Conservation (phyloP, 345 rosid species). For the Streptanthus diversifolius region DNA sequence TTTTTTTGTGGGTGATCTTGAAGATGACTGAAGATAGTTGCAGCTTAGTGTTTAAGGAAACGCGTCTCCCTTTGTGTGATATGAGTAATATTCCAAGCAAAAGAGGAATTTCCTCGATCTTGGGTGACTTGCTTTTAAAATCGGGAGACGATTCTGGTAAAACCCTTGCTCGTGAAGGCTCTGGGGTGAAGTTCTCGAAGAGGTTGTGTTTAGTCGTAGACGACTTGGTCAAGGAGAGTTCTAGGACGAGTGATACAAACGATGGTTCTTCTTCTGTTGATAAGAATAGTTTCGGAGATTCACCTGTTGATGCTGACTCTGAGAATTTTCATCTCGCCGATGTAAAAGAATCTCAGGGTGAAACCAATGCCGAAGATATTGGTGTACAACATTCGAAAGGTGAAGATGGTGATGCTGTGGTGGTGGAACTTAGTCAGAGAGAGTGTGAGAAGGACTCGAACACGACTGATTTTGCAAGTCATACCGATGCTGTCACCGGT, state of each 20-base stretch:
- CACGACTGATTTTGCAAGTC: slow-evolving; percentile 15
- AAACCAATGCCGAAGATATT: slow-evolving; percentile 13
- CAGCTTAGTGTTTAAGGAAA: slow-evolving; percentile 27
- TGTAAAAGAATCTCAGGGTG: slow-evolving; percentile 35
- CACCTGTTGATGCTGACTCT: slow-evolving; percentile 2
- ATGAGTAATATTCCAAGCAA: slow-evolving; percentile 58
- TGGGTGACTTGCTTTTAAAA: slow-evolving; percentile 37
- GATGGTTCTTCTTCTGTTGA: slow-evolving; percentile 28
- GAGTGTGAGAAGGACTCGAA: slow-evolving; percentile 32
- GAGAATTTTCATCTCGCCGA: slow-evolving; percentile 24
- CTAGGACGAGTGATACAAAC: slow-evolving; percentile 25
- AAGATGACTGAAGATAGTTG: slow-evolving; percentile 54
- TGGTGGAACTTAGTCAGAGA: slow-evolving; percentile 35
- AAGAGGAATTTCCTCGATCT: slow-evolving; percentile 46
- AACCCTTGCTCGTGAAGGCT: slow-evolving; percentile 12
- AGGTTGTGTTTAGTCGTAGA: slow-evolving; percentile 50
- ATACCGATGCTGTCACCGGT: slow-evolving; percentile 15
- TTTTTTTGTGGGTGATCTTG: not conserved
- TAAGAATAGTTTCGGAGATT: slow-evolving; percentile 7
- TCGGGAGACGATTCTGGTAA: slow-evolving; percentile 40
- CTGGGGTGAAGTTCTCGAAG: slow-evolving; percentile 40
- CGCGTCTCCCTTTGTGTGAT: slow-evolving; percentile 50
- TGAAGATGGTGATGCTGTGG: slow-evolving; percentile 23
- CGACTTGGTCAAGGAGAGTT: slow-evolving; percentile 44
- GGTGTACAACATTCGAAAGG: slow-evolving; percentile 3